Percentiles rank a stretch among this genome's conserved stretches.
Conservation (phyloP, 768 basidiomycete genomes). For the Gloeophyllum trabeum region DNA sequence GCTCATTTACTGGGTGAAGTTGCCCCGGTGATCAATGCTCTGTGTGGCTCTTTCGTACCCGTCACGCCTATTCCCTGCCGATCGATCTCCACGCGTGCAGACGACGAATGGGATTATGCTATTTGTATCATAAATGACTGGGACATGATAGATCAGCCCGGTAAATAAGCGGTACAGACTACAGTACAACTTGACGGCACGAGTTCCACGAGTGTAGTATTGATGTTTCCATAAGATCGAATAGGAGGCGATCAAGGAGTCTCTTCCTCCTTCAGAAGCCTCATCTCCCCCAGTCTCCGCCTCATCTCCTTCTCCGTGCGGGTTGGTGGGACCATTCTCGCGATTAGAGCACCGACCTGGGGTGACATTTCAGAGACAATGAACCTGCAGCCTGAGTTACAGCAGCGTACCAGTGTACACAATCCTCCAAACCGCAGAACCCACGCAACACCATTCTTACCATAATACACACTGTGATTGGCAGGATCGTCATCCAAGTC, state of each 20-base stretch:
- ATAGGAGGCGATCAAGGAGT: slow-evolving; percentile 24
- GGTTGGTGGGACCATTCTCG: slow-evolving; percentile 79
- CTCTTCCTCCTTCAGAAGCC: slow-evolving; percentile 53
- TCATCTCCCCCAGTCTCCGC: slow-evolving; percentile 70
- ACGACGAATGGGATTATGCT: slow-evolving; percentile 45
- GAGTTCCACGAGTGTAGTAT: not conserved
- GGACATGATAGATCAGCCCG: slow-evolving; percentile 1
- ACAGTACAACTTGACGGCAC: not conserved
- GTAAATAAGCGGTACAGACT: slow-evolving; percentile 5
- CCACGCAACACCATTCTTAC: slow-evolving; percentile 90
- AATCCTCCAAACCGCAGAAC: slow-evolving; percentile 87
- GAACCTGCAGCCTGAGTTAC: too few species aligned
- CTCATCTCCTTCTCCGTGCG: slow-evolving; percentile 88
- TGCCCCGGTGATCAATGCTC: too few species aligned
- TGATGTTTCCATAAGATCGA: not conserved
- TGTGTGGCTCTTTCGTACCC: slow-evolving; percentile 16
- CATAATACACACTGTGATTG: slow-evolving; percentile 49
- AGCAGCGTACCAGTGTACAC: slow-evolving; percentile 53
- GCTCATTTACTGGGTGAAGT: too few species aligned
- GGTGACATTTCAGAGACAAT: slow-evolving; percentile 2
- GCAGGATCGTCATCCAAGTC: slow-evolving; percentile 28
- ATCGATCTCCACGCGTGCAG: slow-evolving; percentile 27
- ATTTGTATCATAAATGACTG: slow-evolving; percentile 28
- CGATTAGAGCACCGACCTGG: slow-evolving; percentile 60
- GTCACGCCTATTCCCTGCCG: slow-evolving; percentile 42